Evolutionary conservation across 495 filamentous ascomycete genomes (phyloP), one percentile per base, ranked within the genome.

Genomic region (Lepraria neglecta): DNA sequence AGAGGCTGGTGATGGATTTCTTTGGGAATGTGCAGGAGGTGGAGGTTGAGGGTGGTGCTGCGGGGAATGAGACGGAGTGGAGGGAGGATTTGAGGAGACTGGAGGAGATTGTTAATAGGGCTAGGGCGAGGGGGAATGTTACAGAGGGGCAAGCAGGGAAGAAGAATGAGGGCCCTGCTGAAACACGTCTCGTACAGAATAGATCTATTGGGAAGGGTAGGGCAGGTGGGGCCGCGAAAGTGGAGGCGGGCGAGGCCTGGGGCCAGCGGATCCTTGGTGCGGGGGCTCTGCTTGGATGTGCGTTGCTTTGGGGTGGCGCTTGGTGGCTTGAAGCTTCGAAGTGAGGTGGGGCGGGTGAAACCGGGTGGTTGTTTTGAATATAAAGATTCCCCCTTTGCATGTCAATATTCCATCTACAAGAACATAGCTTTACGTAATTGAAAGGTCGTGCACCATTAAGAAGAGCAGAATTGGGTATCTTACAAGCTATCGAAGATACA

Each of bases 11-110:
- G 51, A 95, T 95, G 65, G 94, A 98, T 72, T 98, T 98, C 75
- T 98, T 98, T 69, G 94, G 94, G 2, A 98, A 97, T 72, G 91
- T 97, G 6, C 94, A 97, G 71, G 94, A 91, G 64, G 91, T 98
- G 15, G 92, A 97, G 74, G 83, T 97, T 4, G 91, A 95, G 55
- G 78, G 73, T 27, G 76, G 73, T 38, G 76, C 71, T 9, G 6
- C 35, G 53, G 70, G 74, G 1, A 80, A 77, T 15, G 78, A 80
- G 28, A 86, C 77, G 4, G 75, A 82, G 17, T 78, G 90, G 70
- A 84, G 86, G 65, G 86, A 94, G 69, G 91, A 96, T 65, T 71
- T 95, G 64, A 64, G 46, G 38, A 46, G 60, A 17, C 48, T 69
- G 56, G 48, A 64, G 59, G 67, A 69, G 28, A 65, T 69, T 6